A percentile compares a stretch with the other conserved stretches of the same genome.
These are phyloP conservation scores for Leccinum variicolor DNA, from an alignment of 768 basidiomycete genomes.

Conservation along the genomic window DNA sequence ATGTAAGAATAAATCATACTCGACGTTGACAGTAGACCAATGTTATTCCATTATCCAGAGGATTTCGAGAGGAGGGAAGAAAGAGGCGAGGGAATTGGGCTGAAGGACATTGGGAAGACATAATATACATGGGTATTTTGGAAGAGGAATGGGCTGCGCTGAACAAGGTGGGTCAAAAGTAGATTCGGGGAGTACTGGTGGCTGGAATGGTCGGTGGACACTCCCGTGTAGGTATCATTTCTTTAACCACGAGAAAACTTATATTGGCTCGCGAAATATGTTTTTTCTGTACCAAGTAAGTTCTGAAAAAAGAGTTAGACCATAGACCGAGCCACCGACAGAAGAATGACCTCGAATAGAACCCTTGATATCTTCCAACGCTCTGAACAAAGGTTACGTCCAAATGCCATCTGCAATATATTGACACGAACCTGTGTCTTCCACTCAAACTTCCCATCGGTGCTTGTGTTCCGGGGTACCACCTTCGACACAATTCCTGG, in stretches of 20 bases:
- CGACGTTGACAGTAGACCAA: background rate
- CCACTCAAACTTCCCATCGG: slow-evolving; percentile 32
- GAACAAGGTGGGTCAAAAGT: background rate
- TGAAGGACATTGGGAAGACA: slow-evolving; percentile 30
- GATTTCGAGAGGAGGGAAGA: slow-evolving; percentile 31
- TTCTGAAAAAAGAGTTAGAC: slow-evolving; percentile 41
- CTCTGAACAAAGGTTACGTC: slow-evolving; percentile 41
- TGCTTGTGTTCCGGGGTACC: slow-evolving; percentile 48
- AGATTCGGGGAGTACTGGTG: background rate
- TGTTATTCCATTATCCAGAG: slow-evolving; percentile 14
- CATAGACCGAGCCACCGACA: background rate
- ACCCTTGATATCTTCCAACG: slow-evolving; percentile 74
- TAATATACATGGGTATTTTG: slow-evolving; percentile 31
- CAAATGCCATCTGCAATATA: background rate
- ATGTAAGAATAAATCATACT: slow-evolving; percentile 26
- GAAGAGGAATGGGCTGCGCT: slow-evolving; percentile 30
- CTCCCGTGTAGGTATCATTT: background rate
- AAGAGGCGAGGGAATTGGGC: slow-evolving; percentile 13
- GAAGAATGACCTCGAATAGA: slow-evolving; percentile 62
- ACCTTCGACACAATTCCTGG: slow-evolving; percentile 71
- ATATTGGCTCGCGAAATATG: slow-evolving; percentile 50
- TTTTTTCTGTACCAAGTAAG: slow-evolving; percentile 76
- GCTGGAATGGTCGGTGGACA: background rate
- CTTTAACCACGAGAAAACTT: background rate
- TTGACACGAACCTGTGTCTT: slow-evolving; percentile 52